Evolutionary conservation across 2,329 filamentous ascomycete genomes (phyloP).

Genomic region (Hymenoscyphus repandus): DNA sequence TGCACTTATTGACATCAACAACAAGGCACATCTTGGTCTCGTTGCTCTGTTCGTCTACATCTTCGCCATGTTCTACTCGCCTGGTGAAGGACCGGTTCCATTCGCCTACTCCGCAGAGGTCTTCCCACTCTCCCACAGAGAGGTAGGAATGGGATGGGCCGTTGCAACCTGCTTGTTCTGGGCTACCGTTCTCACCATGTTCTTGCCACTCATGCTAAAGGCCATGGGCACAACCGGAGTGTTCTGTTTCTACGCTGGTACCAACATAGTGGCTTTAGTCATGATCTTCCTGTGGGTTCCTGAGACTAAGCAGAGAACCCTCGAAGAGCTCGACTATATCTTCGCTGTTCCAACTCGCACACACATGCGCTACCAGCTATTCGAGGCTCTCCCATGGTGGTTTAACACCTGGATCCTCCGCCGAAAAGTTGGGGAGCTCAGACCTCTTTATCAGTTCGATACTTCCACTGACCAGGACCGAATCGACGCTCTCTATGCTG

Average conservation of each 20-base stretch:
- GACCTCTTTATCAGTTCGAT: slow-evolving; percentile 48
- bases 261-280: slow-evolving; percentile 49
- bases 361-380: slow-evolving; percentile 28
- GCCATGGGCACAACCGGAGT: slow-evolving; percentile 33
- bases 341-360: slow-evolving; percentile 32
- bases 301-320: slow-evolving; percentile 48
- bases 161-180: slow-evolving; percentile 57
- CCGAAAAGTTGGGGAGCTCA: slow-evolving; percentile 38
- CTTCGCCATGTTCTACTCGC: slow-evolving; percentile 61
- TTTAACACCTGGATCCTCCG: slow-evolving; percentile 18
- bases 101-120: slow-evolving; percentile 60
- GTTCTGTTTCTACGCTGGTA: slow-evolving; percentile 49
- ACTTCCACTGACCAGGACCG: slow-evolving; percentile 7
- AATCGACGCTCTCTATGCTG: slow-evolving; percentile 15
- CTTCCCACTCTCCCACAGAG: slow-evolving; percentile 58
- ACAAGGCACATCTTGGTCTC: slow-evolving; percentile 42
- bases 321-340: slow-evolving; percentile 41
- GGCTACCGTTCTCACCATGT: slow-evolving; percentile 60
- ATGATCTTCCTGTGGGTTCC: slow-evolving; percentile 54
- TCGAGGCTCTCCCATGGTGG: slow-evolving; percentile 25
- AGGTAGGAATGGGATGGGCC: slow-evolving; percentile 59
- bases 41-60: slow-evolving; percentile 60
- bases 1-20: slow-evolving; percentile 41
- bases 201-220: slow-evolving; percentile 25
- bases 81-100: slow-evolving; percentile 58